Conservation (phyloP, 257 asterid genomes). For the Nicotiana sylvestris region DNA sequence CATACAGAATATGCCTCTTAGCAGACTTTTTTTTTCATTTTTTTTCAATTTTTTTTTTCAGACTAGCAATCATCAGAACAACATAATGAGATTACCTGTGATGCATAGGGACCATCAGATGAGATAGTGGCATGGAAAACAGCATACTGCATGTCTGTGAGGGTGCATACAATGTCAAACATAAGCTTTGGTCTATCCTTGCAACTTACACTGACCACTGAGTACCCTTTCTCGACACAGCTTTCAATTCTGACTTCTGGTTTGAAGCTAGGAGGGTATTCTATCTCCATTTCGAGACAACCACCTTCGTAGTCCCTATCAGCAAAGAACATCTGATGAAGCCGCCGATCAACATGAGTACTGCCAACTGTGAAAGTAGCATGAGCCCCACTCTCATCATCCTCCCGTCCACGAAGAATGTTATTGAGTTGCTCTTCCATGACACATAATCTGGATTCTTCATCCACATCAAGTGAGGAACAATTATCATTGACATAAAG, state of each 20-base stretch:
- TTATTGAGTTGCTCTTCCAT: slow-evolving; percentile 82
- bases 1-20: too few relatives aligned
- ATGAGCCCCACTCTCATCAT: slow-evolving; percentile 40
- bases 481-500: slow-evolving; percentile 68
- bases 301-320: slow-evolving; percentile 78
- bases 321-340: slow-evolving; percentile 85
- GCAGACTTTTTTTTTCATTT: too few relatives aligned
- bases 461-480: slow-evolving; percentile 53
- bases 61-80: neutral
- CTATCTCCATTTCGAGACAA: slow-evolving; percentile 27
- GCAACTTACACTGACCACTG: slow-evolving; percentile 81
- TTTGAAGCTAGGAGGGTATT: slow-evolving; percentile 28
- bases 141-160: slow-evolving; percentile 84
- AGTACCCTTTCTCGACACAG: slow-evolving; percentile 85
- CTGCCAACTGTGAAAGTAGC: slow-evolving; percentile 64
- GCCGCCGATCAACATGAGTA: slow-evolving; percentile 79
- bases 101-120: slow-evolving; percentile 82
- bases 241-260: slow-evolving; percentile 64
- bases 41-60: too few relatives aligned
- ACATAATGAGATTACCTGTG: slow-evolving; percentile 51
- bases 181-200: slow-evolving; percentile 88
- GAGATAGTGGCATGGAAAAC: slow-evolving; percentile 89
- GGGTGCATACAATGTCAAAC: slow-evolving; percentile 98
- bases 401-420: slow-evolving; percentile 55
- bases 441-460: slow-evolving; percentile 54